Conservation (phyloP, 805 yeast genomes). For the Saccharomycopsis schoenii region DNA sequence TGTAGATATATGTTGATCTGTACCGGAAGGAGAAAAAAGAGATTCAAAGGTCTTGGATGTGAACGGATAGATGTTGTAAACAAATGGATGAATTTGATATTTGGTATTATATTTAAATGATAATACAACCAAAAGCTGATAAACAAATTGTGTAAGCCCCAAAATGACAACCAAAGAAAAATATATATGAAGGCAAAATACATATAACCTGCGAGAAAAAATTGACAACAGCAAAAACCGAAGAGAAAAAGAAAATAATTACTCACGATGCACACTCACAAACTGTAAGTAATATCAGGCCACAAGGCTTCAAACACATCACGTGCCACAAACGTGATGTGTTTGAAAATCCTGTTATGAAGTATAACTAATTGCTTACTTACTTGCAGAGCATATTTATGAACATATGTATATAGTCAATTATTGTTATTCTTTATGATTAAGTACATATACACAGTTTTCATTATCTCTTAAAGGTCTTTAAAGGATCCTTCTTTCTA, state of each 20-base stretch:
- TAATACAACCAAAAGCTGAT: neutral
- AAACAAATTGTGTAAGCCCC: neutral
- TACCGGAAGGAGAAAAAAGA: too few relatives aligned
- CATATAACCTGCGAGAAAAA: neutral
- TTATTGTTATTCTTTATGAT: too few relatives aligned
- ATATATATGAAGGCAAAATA: neutral
- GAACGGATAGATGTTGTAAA: too few relatives aligned
- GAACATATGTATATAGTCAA: too few relatives aligned
- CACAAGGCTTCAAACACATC: neutral
- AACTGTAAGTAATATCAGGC: too few relatives aligned
- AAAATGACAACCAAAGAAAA: neutral
- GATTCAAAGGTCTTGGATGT: too few relatives aligned
- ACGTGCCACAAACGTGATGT: neutral
- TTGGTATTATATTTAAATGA: neutral
- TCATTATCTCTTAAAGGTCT: slow-evolving; percentile 32
- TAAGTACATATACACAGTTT: neutral
- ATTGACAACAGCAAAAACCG: neutral
- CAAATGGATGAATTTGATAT: neutral
- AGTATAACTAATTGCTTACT: too few relatives aligned
- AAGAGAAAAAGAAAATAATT: neutral
- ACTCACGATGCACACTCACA: neutral
- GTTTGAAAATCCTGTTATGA: too few relatives aligned
- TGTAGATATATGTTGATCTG: neutral
- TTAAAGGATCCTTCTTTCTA: slow-evolving; percentile 54
- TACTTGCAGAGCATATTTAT: too few relatives aligned